Base-by-base conservation (phyloP, 2,329 filamentous ascomycete genomes). In the Orbilia oligospora region DNA sequence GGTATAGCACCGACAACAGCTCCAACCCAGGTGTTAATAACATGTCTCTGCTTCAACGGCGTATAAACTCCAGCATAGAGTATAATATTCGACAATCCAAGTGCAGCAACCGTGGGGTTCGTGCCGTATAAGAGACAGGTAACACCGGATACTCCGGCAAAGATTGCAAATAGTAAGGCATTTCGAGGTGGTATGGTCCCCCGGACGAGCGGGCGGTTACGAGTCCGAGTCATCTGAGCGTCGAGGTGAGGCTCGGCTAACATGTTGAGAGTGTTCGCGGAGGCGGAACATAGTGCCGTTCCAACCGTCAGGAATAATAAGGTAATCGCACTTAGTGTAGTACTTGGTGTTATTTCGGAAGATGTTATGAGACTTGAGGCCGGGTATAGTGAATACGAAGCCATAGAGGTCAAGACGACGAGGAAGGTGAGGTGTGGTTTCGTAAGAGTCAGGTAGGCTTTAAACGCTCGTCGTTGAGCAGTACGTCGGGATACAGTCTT, bases 261-360 rank as follows among this genome's bases (percentile, higher is more conserved):
- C 96, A 99, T 99, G 85, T 99, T 99, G 81, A 98, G 87, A 0
- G 96, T 90, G 84, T 99, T 99, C 51, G 96, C 96, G 76, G 92
- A 93, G 51, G 94, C 93, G n/a, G 90, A 92, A 84, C 93, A 96
- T 20, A 97, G 88, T 3, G 94, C 90, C 0, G 96, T 98, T 76
- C 96, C 95, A 3, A 90, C 90, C 0, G 95, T 97, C 65, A 99
- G 90, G 86, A 97, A 98, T 65, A 97, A 88, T 18, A 98, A 91
- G 8, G 96, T 99, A 68, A 98, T 87, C 1, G 96, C 93, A 79
- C 93, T 97, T 53, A 97, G 89, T 18, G 93, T 96, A 0, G 96
- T 94, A 5, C 90, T 87, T 22, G 86, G 85, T 5, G 91, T 92
- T 58, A 87, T 87, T 66, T 87, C 86, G 18, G 90, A 88, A 9